Percentiles rank a stretch among this genome's conserved stretches.
Conservation (phyloP, 2,329 filamentous ascomycete species). For the Aureobasidium musti region DNA sequence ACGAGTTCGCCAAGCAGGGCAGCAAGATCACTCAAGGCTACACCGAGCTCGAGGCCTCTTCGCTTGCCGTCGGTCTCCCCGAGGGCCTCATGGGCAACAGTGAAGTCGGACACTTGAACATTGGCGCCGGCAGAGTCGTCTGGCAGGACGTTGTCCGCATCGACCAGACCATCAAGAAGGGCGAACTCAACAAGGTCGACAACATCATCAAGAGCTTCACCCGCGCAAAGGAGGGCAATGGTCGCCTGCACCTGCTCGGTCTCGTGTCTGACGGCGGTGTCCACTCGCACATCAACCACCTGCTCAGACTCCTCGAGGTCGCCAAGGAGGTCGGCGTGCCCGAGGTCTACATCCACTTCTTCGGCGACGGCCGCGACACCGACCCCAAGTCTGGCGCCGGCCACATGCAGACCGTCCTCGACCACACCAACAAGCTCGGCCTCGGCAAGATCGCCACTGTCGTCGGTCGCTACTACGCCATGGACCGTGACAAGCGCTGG, state of each 20-base stretch:
- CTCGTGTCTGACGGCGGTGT: constrained; percentile 95
- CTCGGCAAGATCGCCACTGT: constrained; percentile 86
- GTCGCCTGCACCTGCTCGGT: constrained; percentile 87
- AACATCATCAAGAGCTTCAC: constrained; percentile 78
- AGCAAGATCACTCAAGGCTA: constrained; percentile 80
- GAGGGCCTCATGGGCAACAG: constrained; percentile 99
- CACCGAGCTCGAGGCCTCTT: constrained; percentile 92
- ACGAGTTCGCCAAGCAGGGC: constrained; percentile 67
- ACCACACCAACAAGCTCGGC: constrained; percentile 79
- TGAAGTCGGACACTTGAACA: constrained; percentile 98
- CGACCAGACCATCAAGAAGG: constrained; percentile 86
- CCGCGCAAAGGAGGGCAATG: constrained; percentile 81
- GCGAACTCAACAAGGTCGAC: constrained; percentile 71
- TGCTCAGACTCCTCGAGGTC: constrained; percentile 82
- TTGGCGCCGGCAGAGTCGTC: constrained; percentile 93
- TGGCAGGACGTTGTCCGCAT: constrained; percentile 95
- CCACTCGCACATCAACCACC: constrained; percentile 92
- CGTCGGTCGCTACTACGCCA: constrained; percentile 95
- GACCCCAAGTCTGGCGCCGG: constrained; percentile 90
- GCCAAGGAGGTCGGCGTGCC: constrained; percentile 87
- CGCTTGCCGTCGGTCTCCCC: constrained; percentile 89
- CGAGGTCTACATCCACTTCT: constrained; percentile 98
- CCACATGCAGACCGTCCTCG: constrained; percentile 84
- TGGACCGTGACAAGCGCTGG: constrained; percentile 99
- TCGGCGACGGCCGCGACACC: constrained; percentile 95